phyloP scores from a whole-genome alignment of 441 rosid genomes.

The Capsella rubella region DNA sequence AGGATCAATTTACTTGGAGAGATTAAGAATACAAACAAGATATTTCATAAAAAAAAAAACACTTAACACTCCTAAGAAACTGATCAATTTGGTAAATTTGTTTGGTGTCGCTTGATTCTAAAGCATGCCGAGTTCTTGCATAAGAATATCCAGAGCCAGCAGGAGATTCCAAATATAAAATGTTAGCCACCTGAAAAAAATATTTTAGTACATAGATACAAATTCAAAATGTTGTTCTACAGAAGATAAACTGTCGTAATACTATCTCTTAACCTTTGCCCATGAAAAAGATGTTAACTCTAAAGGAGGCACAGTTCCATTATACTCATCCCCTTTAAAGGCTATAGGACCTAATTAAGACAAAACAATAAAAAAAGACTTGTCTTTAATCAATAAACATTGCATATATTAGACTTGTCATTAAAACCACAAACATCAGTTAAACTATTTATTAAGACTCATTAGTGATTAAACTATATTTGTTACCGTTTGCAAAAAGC shows the following conservation, averaged over 20 bases:
- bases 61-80: conserved; percentile 62
- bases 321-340: conserved; percentile 62
- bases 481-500: conserved; percentile 60
- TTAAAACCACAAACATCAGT: not conserved
- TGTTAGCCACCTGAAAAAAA: conserved; percentile 55
- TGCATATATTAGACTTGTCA: not conserved
- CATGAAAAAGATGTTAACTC: conserved; percentile 68
- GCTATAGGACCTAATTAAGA: conserved; percentile 60
- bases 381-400: conserved; percentile 23
- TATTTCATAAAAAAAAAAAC: not conserved
- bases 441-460: too few species aligned
- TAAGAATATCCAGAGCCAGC: conserved; percentile 78
- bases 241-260: not conserved
- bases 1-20: not conserved
- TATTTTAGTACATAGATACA: not conserved
- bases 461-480: too few species aligned
- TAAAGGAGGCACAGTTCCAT: conserved; percentile 75
- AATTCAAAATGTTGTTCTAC: not conserved
- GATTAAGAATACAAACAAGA: too few species aligned
- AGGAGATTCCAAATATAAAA: conserved; percentile 73
- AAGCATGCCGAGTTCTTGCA: conserved; percentile 49
- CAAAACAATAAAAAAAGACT: not conserved
- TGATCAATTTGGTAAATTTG: conserved; percentile 53
- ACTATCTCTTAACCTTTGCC: conserved; percentile 59
- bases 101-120: conserved; percentile 50